Evolutionary conservation across 306 rosid genomes (phyloP).

Genomic region (Ziziphus jujuba): DNA sequence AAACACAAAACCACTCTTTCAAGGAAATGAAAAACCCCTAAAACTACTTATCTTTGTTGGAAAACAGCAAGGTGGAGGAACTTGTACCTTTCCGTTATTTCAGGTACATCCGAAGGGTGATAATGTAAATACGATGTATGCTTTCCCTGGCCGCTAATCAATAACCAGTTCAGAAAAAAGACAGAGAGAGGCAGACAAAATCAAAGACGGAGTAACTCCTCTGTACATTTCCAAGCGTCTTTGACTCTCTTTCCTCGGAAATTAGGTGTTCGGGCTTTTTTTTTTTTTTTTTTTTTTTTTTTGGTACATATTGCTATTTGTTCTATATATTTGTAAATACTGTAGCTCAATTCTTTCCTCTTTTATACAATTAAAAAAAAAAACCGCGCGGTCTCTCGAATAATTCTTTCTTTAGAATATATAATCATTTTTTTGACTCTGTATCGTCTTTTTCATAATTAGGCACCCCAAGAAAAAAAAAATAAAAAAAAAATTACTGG

Average conservation of each 20-base stretch:
- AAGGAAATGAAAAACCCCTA: no score
- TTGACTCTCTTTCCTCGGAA: conserved; percentile 41
- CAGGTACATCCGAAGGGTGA: conserved; percentile 16
- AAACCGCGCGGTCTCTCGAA: not conserved
- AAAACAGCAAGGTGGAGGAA: not conserved
- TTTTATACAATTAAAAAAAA: not conserved
- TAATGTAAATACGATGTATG: conserved; percentile 9
- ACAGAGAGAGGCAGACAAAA: not conserved
- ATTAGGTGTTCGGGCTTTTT: conserved; percentile 24
- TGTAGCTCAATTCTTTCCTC: conserved; percentile 11
- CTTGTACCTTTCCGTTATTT: not conserved
- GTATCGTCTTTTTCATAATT: not conserved
- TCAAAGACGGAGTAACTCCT: conserved; percentile 23
- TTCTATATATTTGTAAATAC: conserved; percentile 30
- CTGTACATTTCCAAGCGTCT: conserved; percentile 34
- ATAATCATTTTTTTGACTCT: not conserved
- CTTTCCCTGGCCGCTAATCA: conserved; percentile 17
- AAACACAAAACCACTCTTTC: not conserved
- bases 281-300: no score
- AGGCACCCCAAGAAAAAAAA: not conserved
- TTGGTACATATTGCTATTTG: conserved; percentile 27
- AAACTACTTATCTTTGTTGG: not conserved
- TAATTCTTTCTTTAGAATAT: not conserved
- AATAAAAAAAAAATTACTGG: not conserved
- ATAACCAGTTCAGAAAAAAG: not conserved